Evolutionary conservation across 2,329 filamentous ascomycete genomes (phyloP).

Genomic region (Byssothecium circinans): DNA sequence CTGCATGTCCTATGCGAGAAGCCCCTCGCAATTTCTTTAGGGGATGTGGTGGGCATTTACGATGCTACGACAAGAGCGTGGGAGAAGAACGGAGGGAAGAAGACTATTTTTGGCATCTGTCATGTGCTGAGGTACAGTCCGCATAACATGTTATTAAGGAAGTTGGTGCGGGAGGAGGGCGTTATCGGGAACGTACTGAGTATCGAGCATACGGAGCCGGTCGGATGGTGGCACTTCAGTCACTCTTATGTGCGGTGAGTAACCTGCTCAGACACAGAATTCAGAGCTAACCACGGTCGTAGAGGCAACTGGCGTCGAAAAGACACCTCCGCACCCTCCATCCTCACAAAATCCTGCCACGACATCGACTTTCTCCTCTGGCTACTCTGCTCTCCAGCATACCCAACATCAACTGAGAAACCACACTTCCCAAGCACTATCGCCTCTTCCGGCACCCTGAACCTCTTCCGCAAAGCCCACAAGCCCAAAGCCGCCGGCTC

Average conservation of each 20-base stretch:
- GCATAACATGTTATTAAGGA: conserved; percentile 83
- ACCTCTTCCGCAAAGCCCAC: conserved; percentile 72
- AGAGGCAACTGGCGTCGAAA: conserved; percentile 94
- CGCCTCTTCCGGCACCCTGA: conserved; percentile 74
- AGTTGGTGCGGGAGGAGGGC: conserved; percentile 72
- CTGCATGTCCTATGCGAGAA: conserved; percentile 96
- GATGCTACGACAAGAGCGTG: conserved; percentile 14
- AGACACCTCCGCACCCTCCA: conserved; percentile 72
- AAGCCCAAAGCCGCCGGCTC: conserved; percentile 75
- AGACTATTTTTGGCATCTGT: conserved; percentile 78
- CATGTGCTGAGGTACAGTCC: conserved; percentile 93
- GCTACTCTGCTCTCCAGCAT: conserved; percentile 79
- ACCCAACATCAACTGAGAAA: conserved; percentile 42
- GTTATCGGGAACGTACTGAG: conserved; percentile 83
- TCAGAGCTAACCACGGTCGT: no score
- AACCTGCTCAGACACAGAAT: no score
- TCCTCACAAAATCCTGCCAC: conserved; percentile 94
- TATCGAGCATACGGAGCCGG: conserved; percentile 88
- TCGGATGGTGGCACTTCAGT: conserved; percentile 93
- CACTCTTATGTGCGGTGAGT: background rate
- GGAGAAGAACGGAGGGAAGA: conserved; percentile 6
- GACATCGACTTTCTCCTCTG: conserved; percentile 93
- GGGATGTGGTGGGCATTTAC: conserved; percentile 77
- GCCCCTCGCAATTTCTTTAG: conserved; percentile 77
- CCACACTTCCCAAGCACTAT: conserved; percentile 76